phyloP scores from a whole-genome alignment of 129 eudicot genomes.

The Pseudognaphalium luteoalbum region DNA sequence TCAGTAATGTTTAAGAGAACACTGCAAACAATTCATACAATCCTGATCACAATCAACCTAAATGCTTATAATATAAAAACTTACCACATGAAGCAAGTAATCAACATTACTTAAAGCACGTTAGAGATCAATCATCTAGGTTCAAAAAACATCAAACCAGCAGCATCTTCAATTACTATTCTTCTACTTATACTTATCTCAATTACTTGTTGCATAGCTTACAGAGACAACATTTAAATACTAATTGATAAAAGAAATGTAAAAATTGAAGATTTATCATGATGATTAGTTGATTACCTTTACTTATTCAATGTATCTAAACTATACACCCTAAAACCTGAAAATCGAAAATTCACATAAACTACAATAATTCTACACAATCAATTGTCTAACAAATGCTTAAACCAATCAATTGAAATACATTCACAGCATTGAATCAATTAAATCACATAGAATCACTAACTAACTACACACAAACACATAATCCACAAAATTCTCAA shows the following conservation, averaged over 20 bases:
- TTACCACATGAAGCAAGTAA: not conserved
- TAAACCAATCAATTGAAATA: constrained; percentile 1
- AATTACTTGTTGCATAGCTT: not conserved
- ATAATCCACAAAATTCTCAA: constrained; percentile 4
- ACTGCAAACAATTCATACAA: not conserved
- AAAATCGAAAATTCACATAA: not conserved
- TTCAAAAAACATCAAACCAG: not conserved
- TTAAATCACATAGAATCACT: constrained; percentile 13
- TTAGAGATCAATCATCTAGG: not conserved
- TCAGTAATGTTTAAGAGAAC: not conserved
- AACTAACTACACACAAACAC: not conserved
- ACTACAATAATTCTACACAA: not conserved
- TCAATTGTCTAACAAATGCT: not conserved
- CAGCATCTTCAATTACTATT: not conserved
- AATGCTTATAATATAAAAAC: not conserved
- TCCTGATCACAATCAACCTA: not conserved
- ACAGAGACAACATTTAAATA: not conserved
- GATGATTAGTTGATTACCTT: not conserved
- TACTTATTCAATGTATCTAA: not conserved
- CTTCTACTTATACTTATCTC: not conserved
- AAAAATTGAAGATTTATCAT: not conserved
- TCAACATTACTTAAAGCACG: not conserved
- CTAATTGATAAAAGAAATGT: not conserved
- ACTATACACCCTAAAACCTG: constrained; percentile 24
- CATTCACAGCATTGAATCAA: not conserved